Evolutionary conservation across 139 green algal genomes (phyloP), one percentile per base, ranked within the genome.

Genomic region (Chlamydomonas incerta): DNA sequence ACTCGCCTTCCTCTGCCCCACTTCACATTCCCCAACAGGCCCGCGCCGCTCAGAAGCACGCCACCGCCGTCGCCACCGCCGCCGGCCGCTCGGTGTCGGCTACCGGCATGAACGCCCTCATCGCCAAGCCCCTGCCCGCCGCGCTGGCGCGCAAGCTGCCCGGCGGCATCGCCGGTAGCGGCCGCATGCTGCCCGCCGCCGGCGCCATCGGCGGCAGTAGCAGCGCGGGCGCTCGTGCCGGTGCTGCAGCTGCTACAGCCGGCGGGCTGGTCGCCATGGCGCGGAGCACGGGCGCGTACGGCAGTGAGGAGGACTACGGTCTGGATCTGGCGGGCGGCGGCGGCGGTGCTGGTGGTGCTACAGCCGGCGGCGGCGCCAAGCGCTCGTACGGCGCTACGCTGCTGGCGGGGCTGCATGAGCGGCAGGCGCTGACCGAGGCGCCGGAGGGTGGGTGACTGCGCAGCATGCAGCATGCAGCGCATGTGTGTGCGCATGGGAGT

Each of bases 341-440:
- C 26, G 21, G 63, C 20, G 75, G 35, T n/a, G n/a, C n/a, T n/a
- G n/a, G n/a, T n/a, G n/a, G n/a, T n/a, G n/a, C n/a, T n/a, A n/a
- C n/a, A n/a, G n/a, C n/a, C 34, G 75, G 37, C 63, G 63, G 67
- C 17, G 77, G 77, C 18, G 63, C 41, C 37, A 83, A 83, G 63
- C 63, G 77, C 18, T 83, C 77, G 46, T 83, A 83, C 47, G 77
- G 77, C 0, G 63, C 77, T 4, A 31, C 71, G 77, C 63, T 83
- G 77, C 37, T 83, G 29, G 60, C 60, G 26, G 72, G 47, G 37
- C 17, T 67, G 46, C 77, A 55, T 65, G 63, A 83, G 77, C 63
- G 63, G 18, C 63, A 74, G 41, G 63, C 46, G 23, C 0, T 35
- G 35, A 41, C 55, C n/a, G 68, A 50, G 33, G 68, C 11, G 55